Percentiles rank a stretch among this genome's conserved stretches.
Evolutionary conservation across 257 asterid genomes (phyloP).

Genomic region (Nemophila menziesii): DNA sequence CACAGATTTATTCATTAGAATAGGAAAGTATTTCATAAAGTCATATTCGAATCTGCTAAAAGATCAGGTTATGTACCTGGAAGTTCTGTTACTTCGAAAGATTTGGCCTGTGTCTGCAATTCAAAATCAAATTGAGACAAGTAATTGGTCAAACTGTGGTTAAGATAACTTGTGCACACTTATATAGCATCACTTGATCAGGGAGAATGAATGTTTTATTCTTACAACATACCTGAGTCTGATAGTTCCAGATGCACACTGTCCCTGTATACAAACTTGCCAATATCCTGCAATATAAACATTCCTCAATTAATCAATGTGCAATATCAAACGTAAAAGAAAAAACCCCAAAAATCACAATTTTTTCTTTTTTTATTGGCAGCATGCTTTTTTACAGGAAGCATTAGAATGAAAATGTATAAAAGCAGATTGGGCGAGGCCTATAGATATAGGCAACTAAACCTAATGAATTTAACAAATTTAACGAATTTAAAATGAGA

Average conservation of each 20-base stretch:
- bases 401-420: too few relatives aligned
- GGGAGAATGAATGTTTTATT: background rate
- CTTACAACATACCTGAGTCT: slow-evolving; percentile 56
- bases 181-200: background rate
- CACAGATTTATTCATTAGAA: slow-evolving; percentile 13
- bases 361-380: too few relatives aligned
- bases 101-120: slow-evolving; percentile 82
- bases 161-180: background rate
- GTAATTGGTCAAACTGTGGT: background rate
- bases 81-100: slow-evolving; percentile 89
- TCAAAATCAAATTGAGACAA: slow-evolving; percentile 15
- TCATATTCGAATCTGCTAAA: background rate
- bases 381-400: too few relatives aligned
- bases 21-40: too few relatives aligned
- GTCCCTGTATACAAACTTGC: slow-evolving; percentile 89
- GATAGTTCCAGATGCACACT: slow-evolving; percentile 87
- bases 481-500: background rate
- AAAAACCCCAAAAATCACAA: too few relatives aligned
- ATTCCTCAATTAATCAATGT: background rate
- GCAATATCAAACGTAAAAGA: background rate
- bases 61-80: slow-evolving; percentile 51
- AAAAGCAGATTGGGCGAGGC: too few relatives aligned
- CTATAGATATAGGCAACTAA: background rate
- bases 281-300: slow-evolving; percentile 48
- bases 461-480: background rate